Percentiles rank a stretch among this genome's conserved stretches.
phyloP scores from a whole-genome alignment of 352 stramenopile species.

The Globisporangium solare region DNA sequence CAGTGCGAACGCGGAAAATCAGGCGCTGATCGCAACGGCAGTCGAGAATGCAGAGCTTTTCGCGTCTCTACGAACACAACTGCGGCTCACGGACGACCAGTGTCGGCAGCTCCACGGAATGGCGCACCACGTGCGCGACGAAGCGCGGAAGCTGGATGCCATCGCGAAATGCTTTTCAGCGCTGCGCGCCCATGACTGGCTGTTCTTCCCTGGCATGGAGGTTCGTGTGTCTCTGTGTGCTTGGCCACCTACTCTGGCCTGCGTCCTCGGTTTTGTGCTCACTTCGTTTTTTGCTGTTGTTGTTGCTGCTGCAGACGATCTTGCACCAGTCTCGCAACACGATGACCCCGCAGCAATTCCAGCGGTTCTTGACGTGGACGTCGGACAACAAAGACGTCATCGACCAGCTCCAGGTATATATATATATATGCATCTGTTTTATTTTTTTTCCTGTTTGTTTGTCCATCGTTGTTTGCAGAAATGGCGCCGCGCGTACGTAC shows the following conservation, averaged over 20 bases:
- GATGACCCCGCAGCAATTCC: constrained; percentile 80
- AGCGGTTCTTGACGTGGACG: constrained; percentile 80
- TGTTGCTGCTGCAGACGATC: constrained; percentile 35
- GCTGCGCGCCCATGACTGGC: constrained; percentile 77
- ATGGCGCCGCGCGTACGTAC: not conserved
- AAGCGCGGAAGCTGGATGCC: constrained; percentile 69
- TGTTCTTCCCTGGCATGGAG: constrained; percentile 83
- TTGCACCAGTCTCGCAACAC: constrained; percentile 72
- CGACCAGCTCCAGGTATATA: constrained; percentile 56
- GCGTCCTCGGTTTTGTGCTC: too few species aligned
- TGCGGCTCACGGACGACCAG: constrained; percentile 70
- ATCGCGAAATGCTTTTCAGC: constrained; percentile 87
- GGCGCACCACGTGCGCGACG: constrained; percentile 41
- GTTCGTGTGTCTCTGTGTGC: constrained; percentile 25
- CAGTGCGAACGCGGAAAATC: constrained; percentile 78
- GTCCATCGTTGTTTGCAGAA: too few species aligned
- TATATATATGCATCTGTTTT: too few species aligned
- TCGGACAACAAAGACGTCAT: constrained; percentile 67
- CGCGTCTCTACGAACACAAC: constrained; percentile 36
- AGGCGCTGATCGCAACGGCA: constrained; percentile 62
- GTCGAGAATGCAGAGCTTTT: constrained; percentile 63
- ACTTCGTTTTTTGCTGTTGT: not conserved
- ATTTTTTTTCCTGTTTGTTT: too few species aligned
- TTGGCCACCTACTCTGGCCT: too few species aligned
- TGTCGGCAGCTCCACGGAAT: constrained; percentile 52